These are phyloP conservation scores for Pinus tabuliformis DNA, from an alignment of 75 land plant species.

Conservation along the genomic window DNA sequence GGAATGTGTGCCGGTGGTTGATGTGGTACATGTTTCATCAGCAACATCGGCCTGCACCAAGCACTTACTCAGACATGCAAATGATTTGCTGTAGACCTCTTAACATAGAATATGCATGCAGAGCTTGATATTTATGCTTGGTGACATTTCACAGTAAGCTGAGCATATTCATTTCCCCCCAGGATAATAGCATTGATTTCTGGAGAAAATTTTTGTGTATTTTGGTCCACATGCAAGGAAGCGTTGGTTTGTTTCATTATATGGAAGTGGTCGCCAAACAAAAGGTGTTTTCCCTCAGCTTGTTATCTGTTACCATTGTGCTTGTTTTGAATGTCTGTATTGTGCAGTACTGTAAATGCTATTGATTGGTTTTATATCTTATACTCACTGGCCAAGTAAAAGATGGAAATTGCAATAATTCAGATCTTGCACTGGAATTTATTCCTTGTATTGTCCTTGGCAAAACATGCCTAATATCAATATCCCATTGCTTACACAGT, in stretches of 20 bases:
- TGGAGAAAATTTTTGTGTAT: conserved; percentile 95
- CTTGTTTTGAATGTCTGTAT: neutral
- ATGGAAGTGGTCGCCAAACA: conserved; percentile 94
- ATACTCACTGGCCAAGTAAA: no score
- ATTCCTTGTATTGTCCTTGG: no score
- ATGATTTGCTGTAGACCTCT: neutral
- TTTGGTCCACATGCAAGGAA: conserved; percentile 95
- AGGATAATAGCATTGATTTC: conserved; percentile 95
- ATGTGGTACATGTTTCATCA: conserved; percentile 88
- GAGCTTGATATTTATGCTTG: no score
- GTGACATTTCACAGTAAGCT: neutral
- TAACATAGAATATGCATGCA: no score
- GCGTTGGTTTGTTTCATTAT: conserved; percentile 95
- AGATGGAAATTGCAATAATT: no score
- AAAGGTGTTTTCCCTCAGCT: conserved; percentile 99
- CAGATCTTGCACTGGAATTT: no score
- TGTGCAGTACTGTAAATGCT: neutral
- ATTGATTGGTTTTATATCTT: neutral
- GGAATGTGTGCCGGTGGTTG: conserved; percentile 65
- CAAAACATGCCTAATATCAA: no score
- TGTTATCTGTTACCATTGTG: neutral
- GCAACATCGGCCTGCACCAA: conserved; percentile 74
- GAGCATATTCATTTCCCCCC: neutral
- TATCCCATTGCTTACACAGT: neutral
- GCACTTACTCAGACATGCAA: conserved; percentile 7